Evolutionary conservation across 78 protist genomes (phyloP).

Genomic region (Dictyostelium purpureum): DNA sequence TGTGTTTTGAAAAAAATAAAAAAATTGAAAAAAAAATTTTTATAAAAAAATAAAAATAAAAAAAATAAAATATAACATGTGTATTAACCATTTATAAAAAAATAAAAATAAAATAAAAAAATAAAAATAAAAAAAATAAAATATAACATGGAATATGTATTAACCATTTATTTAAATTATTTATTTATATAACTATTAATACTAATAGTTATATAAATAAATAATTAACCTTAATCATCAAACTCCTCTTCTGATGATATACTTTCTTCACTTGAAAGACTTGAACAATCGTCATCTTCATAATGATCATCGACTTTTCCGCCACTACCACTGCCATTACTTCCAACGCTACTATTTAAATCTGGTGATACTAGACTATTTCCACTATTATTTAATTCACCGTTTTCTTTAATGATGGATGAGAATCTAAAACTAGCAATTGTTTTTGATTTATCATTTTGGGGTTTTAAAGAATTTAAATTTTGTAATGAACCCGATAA

Average conservation of each 20-base stretch:
- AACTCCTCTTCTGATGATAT: neutral
- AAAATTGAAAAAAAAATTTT: too few species aligned
- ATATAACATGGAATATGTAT: too few species aligned
- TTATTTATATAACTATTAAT: too few species aligned
- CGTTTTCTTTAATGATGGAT: neutral
- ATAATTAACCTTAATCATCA: neutral
- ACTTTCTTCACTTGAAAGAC: neutral
- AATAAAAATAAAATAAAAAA: too few species aligned
- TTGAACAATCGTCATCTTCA: neutral
- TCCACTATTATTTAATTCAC: neutral
- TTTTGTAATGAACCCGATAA: neutral
- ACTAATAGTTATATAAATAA: too few species aligned
- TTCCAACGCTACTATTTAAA: neutral
- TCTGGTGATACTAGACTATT: neutral
- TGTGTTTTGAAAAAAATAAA: too few species aligned
- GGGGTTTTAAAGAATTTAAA: neutral
- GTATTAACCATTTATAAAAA: too few species aligned
- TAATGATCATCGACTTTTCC: neutral
- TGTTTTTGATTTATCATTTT: slow-evolving; percentile 7
- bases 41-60: too few species aligned
- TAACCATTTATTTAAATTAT: too few species aligned
- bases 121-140: too few species aligned
- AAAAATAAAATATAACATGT: too few species aligned
- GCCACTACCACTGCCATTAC: neutral
- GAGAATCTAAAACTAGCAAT: slow-evolving; percentile 17